phyloP scores from a whole-genome alignment of 495 filamentous ascomycete species.

The Diplogelasinospora grovesii region DNA sequence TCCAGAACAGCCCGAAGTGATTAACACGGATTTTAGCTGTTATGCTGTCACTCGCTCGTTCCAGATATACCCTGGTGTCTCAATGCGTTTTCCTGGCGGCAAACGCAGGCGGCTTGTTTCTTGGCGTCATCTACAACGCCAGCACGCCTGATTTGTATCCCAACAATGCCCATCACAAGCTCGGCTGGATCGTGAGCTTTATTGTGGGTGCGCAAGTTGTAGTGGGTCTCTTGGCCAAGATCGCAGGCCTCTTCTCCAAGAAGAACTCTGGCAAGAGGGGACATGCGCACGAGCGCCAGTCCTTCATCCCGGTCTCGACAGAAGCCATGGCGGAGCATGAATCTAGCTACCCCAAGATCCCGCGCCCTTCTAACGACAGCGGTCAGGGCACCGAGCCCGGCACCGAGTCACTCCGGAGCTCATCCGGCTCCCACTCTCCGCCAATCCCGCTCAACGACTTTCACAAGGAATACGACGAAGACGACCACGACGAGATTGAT shows the following conservation, averaged over 20 bases:
- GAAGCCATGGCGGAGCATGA: slow-evolving; percentile 59
- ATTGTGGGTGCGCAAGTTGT: slow-evolving; percentile 61
- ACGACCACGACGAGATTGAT: slow-evolving; percentile 33
- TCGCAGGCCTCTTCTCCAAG: slow-evolving; percentile 32
- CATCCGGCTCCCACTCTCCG: slow-evolving; percentile 49
- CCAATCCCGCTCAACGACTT: slow-evolving; percentile 47
- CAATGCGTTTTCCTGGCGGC: slow-evolving; percentile 71
- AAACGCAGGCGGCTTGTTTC: slow-evolving; percentile 64
- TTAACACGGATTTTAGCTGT: slow-evolving; percentile 50
- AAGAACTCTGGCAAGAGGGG: slow-evolving; percentile 7
- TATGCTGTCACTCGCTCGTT: slow-evolving; percentile 78
- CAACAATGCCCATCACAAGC: slow-evolving; percentile 80
- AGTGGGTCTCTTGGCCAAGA: slow-evolving; percentile 55
- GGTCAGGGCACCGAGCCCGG: slow-evolving; percentile 78
- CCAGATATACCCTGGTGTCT: slow-evolving; percentile 61
- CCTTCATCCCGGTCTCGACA: slow-evolving; percentile 63
- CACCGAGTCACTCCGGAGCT: slow-evolving; percentile 57
- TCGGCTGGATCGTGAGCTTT: slow-evolving; percentile 81
- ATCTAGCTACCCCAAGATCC: slow-evolving; percentile 38
- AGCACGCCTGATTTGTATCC: slow-evolving; percentile 83
- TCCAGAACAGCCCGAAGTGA: background rate
- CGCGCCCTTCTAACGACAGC: slow-evolving; percentile 77
- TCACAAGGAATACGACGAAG: slow-evolving; percentile 41
- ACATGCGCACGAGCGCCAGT: slow-evolving; percentile 34
- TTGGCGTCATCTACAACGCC: slow-evolving; percentile 71